phyloP scores from a whole-genome alignment of 257 asterid species.

The Buddleja alternifolia region DNA sequence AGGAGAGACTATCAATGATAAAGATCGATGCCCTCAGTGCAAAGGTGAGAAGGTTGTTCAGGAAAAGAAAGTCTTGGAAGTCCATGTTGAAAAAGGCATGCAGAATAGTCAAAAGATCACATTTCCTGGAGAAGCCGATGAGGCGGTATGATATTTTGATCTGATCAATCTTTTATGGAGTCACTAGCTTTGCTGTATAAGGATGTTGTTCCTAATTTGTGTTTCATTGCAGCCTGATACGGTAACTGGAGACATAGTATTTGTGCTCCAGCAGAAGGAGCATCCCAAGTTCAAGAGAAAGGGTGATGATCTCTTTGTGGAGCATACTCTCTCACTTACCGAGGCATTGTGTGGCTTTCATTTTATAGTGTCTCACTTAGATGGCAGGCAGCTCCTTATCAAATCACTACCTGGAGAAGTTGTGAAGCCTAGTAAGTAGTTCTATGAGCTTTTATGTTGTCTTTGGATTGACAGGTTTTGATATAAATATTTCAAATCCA shows the following conservation, averaged over 20 bases:
- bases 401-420: slow-evolving; percentile 57
- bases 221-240: slow-evolving; percentile 53
- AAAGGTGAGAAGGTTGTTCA: slow-evolving; percentile 63
- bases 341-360: slow-evolving; percentile 62
- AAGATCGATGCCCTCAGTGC: slow-evolving; percentile 53
- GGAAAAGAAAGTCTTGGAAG: slow-evolving; percentile 61
- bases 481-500: too few relatives aligned
- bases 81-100: slow-evolving; percentile 63
- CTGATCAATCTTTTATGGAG: neutral
- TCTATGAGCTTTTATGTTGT: neutral
- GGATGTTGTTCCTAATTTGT: too few relatives aligned
- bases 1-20: slow-evolving; percentile 56
- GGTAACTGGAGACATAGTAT: slow-evolving; percentile 57
- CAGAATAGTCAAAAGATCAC: slow-evolving; percentile 56
- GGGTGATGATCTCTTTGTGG: slow-evolving; percentile 54
- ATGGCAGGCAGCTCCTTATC: slow-evolving; percentile 55
- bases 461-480: too few relatives aligned
- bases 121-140: slow-evolving; percentile 63
- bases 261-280: slow-evolving; percentile 60
- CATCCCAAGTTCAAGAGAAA: slow-evolving; percentile 57
- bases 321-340: slow-evolving; percentile 44
- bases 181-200: neutral
- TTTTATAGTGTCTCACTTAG: slow-evolving; percentile 49
- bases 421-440: slow-evolving; percentile 53
- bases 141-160: slow-evolving; percentile 41